phyloP scores from a whole-genome alignment of 2,329 filamentous ascomycete genomes.

The Dothideomycetidae sp. region DNA sequence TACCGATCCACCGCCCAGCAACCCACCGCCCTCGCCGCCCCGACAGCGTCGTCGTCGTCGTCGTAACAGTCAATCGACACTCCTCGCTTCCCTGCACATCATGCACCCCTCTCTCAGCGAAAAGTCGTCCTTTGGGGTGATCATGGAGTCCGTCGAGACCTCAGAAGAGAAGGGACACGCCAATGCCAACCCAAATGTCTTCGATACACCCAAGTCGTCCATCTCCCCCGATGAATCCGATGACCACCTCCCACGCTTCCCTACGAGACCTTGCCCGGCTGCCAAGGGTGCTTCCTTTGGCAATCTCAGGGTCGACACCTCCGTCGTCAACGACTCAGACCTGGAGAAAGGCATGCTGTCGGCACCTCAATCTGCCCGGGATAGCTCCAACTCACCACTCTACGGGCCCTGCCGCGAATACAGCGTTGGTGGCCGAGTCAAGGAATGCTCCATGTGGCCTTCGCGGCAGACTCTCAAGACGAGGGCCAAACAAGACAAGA shows the following conservation, averaged over 20 bases:
- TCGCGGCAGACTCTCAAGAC: conserved; percentile 33
- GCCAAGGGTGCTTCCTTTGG: conserved; percentile 21
- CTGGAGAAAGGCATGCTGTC: conserved; percentile 29
- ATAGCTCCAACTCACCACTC: conserved; percentile 24
- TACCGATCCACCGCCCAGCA: not conserved
- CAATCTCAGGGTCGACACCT: conserved; percentile 8
- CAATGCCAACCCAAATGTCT: conserved; percentile 17
- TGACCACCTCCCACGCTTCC: conserved; percentile 20
- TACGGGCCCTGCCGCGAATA: conserved; percentile 5
- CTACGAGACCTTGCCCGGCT: conserved; percentile 33
- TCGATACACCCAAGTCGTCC: conserved; percentile 20
- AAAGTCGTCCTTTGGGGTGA: conserved; percentile 29
- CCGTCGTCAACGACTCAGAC: conserved; percentile 16
- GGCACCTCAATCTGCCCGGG: conserved; percentile 15
- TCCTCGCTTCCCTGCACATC: conserved; percentile 2
- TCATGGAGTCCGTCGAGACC: conserved; percentile 23
- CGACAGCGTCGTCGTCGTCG: not conserved
- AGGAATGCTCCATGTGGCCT: conserved; percentile 40
- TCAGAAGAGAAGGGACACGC: conserved; percentile 13
- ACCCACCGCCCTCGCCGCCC: not conserved
- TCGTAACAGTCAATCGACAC: not conserved
- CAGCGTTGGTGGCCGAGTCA: conserved; percentile 22
- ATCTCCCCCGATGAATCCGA: conserved; percentile 22
- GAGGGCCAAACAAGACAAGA: conserved; percentile 17
- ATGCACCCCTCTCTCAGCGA: conserved; percentile 9